Base-by-base conservation (phyloP, 2,329 filamentous ascomycete species). In the Fusarium domesticum region DNA sequence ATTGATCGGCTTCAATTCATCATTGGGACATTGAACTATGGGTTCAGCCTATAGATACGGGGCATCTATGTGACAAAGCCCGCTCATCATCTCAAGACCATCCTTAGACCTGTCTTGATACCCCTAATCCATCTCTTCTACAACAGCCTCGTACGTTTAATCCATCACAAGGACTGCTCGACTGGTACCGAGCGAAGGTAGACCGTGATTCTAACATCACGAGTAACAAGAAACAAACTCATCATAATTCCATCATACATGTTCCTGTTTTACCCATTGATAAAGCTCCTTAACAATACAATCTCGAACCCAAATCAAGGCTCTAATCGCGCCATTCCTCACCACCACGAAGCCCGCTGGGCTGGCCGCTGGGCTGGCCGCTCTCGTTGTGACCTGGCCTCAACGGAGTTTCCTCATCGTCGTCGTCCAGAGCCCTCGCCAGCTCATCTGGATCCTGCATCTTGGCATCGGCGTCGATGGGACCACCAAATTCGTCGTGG, bases 391-490 rank as follows among this genome's bases (percentile, higher is more conserved):
- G 57, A 25, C 60, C 57, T 3, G 61, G 59, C 46, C 54, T 62
- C 14, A 62, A 52, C 46, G 47, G 64, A 60, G 48, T 72, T 31
- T 64, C 56, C 40, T 64, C 57, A 15, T 64, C 74, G 2, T 77
- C 75, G 6, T 83, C 79, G 18, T 79, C 75, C 33, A 85, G 65
- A 8, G 74, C 80, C 45, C 70, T 72, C 2, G 81, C 81, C 43
- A 85, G 69, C 63, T 85, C 82, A 60, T 85, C 81, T 0, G 81
- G 81, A 49, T 85, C 81, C 52, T 74, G 73, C 80, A 85, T 84
- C 69, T 74, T 81, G 30, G 81, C 81, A 58, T 84, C 81, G 0
- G 80, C 77, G 55, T 84, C 81, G 6, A 77, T 68, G 20, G 64
- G 65, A 2, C 67, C 71, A 17, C 69, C 68, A 18, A 77, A 62